Percentiles rank a stretch among this genome's conserved stretches.
Conservation (phyloP, 768 basidiomycete genomes). For the Auriculariales sp. region DNA sequence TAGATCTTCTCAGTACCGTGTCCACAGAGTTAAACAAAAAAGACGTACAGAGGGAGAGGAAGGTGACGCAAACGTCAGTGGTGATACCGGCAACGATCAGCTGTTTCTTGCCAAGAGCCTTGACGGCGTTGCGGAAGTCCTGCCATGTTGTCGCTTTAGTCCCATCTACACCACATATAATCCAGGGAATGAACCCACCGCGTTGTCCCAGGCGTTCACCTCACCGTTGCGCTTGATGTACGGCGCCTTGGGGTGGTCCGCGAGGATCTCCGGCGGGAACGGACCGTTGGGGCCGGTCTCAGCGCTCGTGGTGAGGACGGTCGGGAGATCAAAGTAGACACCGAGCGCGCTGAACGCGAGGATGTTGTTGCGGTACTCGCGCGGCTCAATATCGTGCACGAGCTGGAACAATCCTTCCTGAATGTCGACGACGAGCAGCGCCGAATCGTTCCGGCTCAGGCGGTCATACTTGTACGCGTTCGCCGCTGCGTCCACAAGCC, state of each 20-base stretch:
- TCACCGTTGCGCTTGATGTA: slow-evolving; percentile 33
- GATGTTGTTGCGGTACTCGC: slow-evolving; percentile 28
- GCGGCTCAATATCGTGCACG: slow-evolving; percentile 25
- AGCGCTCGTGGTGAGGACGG: slow-evolving; percentile 29
- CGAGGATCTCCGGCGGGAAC: slow-evolving; percentile 28
- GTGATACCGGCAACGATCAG: slow-evolving; percentile 33
- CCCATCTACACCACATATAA: no score
- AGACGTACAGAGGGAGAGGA: slow-evolving; percentile 26
- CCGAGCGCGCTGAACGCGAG: slow-evolving; percentile 32
- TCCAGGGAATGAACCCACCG: no score
- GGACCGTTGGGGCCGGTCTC: slow-evolving; percentile 34
- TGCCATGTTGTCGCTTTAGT: no score
- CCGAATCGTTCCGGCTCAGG: slow-evolving; percentile 29
- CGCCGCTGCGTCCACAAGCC: no score
- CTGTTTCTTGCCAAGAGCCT: slow-evolving; percentile 34
- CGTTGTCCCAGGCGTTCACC: slow-evolving; percentile 39
- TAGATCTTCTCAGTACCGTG: not conserved
- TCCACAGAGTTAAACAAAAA: slow-evolving; percentile 25
- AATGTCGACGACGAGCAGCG: slow-evolving; percentile 33
- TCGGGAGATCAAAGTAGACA: slow-evolving; percentile 31
- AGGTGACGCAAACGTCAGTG: slow-evolving; percentile 37
- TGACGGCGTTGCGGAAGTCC: slow-evolving; percentile 32
- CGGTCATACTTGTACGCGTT: slow-evolving; percentile 19
- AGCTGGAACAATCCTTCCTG: slow-evolving; percentile 34
- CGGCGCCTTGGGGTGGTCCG: slow-evolving; percentile 29